Evolutionary conservation across 2,329 filamentous ascomycete species (phyloP), one percentile per base, ranked within the genome.

Genomic region (Grosmannia clavigera): DNA sequence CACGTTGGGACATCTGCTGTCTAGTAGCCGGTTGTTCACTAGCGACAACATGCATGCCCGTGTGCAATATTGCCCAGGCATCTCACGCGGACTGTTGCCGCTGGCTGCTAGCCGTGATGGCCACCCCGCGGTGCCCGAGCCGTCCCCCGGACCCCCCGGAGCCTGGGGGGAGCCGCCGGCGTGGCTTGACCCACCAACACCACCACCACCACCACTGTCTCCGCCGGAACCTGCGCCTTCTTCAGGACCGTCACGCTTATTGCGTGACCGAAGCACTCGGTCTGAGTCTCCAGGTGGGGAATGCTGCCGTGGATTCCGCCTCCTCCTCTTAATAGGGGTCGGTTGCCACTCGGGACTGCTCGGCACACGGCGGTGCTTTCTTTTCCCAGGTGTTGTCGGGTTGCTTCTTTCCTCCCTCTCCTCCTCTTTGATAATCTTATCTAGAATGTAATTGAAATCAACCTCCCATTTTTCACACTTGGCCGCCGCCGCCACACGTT

Each of bases 331-430:
- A 3, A 61, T 25, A 2, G 52, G 55, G 2, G 14, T 12, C 6
- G 61, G 61, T 35, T 33, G 50, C 61, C 61, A 63, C 0, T 60
- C 60, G 3, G 57, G 59, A 22, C 38, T 54, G 58, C 57, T 61
- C 11, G 61, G 61, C 46, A 58, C 56, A 10, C 58, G 60, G 11
- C 62, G 62, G 48, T 59, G 58, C 50, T 53, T 57, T 35, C 40
- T 51, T 5, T 7, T n/a, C 2, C 3, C 10, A 1, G 60, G 53
- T n/a, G 48, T 52, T 19, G 22, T 46, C 27, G 27, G 14, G 14
- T 46, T 43, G n/a, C 33, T 27, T 5, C n/a, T 10, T 29, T 60
- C 2, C 16, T 29, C 27, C 25, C 22, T 9, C 11, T 58, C 12
- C 43, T 61, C 60, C 14, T 12, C 27, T 29, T 22, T 14, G 1